A percentile compares a stretch with the other conserved stretches of the same genome.
phyloP scores from a whole-genome alignment of 148 eudicot species.

The Diospyros kaki region DNA sequence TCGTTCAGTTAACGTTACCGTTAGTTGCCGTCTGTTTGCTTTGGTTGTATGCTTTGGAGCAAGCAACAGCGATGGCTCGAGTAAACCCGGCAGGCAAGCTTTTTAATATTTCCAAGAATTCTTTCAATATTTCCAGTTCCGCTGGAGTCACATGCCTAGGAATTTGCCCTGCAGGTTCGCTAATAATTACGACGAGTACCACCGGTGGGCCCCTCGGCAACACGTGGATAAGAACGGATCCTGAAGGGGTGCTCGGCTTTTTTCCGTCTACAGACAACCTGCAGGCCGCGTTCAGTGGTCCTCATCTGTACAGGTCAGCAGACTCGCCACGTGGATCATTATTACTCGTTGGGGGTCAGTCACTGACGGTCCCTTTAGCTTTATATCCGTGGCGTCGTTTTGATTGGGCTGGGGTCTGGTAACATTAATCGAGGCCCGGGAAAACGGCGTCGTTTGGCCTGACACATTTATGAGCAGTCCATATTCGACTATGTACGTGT shows the following conservation, averaged over 20 bases:
- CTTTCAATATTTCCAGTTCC: not conserved
- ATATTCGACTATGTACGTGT: not conserved
- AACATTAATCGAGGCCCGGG: no score
- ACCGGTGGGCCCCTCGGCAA: not conserved
- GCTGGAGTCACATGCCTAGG: not conserved
- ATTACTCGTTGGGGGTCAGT: no score
- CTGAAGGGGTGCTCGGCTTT: not conserved
- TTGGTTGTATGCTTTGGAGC: slow-evolving; percentile 45
- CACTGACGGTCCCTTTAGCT: no score
- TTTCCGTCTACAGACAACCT: not conserved
- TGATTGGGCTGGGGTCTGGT: no score
- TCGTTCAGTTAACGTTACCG: slow-evolving; percentile 14
- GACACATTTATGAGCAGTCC: slow-evolving; percentile 1
- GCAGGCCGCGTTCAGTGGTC: slow-evolving; percentile 16
- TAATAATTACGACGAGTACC: slow-evolving; percentile 2
- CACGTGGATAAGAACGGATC: not conserved
- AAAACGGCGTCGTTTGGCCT: not conserved
- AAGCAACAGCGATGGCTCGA: slow-evolving; percentile 45
- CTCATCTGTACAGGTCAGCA: slow-evolving; percentile 18
- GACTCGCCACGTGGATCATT: not conserved
- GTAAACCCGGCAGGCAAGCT: slow-evolving; percentile 30
- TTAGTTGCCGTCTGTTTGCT: slow-evolving; percentile 27
- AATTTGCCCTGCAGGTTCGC: not conserved
- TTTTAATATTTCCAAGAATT: not conserved
- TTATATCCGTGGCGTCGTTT: no score